phyloP scores from a whole-genome alignment of 495 filamentous ascomycete genomes.

The Bacidia gigantensis region DNA sequence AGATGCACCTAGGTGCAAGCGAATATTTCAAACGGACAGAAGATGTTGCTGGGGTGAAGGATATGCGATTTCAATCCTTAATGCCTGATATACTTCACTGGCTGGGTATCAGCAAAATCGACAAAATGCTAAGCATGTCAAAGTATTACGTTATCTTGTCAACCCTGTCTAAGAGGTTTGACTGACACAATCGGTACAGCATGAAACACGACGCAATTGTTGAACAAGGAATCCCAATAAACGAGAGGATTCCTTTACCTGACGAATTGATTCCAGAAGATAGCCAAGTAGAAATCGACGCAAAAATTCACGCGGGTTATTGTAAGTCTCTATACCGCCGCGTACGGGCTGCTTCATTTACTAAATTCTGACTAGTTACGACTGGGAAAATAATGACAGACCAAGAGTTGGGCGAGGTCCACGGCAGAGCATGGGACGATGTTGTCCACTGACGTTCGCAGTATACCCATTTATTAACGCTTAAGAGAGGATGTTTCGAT shows the following conservation, averaged over 20 bases:
- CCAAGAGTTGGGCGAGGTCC: slow-evolving; percentile 71
- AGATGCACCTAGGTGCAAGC: slow-evolving; percentile 80
- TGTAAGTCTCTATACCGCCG: slow-evolving; percentile 26
- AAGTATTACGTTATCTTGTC: slow-evolving; percentile 45
- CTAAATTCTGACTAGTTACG: slow-evolving; percentile 38
- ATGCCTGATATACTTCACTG: slow-evolving; percentile 95
- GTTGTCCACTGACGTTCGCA: slow-evolving; percentile 29
- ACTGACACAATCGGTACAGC: slow-evolving; percentile 26
- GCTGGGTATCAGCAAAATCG: slow-evolving; percentile 97
- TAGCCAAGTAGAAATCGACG: slow-evolving; percentile 94
- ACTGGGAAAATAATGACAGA: slow-evolving; percentile 79
- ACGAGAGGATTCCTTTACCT: slow-evolving; percentile 85
- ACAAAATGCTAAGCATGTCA: slow-evolving; percentile 96
- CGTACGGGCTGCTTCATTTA: slow-evolving; percentile 12
- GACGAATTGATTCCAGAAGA: slow-evolving; percentile 91
- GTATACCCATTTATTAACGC: background rate
- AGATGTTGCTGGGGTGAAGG: slow-evolving; percentile 93
- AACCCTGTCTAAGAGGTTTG: background rate
- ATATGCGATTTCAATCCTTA: slow-evolving; percentile 98
- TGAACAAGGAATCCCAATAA: slow-evolving; percentile 84
- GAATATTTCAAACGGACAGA: slow-evolving; percentile 97
- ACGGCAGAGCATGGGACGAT: slow-evolving; percentile 75
- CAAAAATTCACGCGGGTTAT: slow-evolving; percentile 86
- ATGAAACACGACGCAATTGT: slow-evolving; percentile 99
- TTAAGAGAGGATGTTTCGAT: background rate